Evolutionary conservation across 805 yeast genomes (phyloP), one percentile per base, ranked within the genome.

Genomic region (Hanseniaspora pseudoguilliermondii): DNA sequence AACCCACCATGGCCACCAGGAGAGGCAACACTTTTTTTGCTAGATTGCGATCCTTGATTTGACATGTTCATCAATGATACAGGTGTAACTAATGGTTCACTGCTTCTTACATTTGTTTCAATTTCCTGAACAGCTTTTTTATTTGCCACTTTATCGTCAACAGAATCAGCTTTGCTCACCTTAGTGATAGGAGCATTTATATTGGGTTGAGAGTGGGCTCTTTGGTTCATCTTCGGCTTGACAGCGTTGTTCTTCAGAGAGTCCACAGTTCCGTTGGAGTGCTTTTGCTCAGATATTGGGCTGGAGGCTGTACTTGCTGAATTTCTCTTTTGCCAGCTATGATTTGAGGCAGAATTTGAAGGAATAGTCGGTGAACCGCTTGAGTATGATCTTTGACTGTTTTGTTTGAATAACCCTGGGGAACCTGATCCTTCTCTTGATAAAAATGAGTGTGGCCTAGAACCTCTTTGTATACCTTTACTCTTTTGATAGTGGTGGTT

Each of bases 221-320:
- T 53, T 46, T 53, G 56, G n/a, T 48, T 27, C 39, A 53, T 27
- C 29, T 53, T 53, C 20, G 56, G 56, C 25, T 53, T 53, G 3
- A 5, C 44, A 41, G 32, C 10, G 16, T 20, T 46, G 35, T 11
- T 20, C 16, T 46, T 34, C 16, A 34, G 34, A 21, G 49, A 6
- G 21, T 44, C 47, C 23, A n/a, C 16, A 27, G 23, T 6, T 9
- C 23, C 16, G 9, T 27, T 44, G 36, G 36, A 27, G 9, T 44
- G 35, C 13, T 23, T 41, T 15, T 44, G 47, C 21, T 52, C 55
- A 3, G 29, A 10, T 15, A 16, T 20, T 38, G 56, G 50, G 15
- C 50, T 53, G 7, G 56, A 23, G 5, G 48, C 36, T 38, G 50
- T 32, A 18, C 46, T 46, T 16, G 41, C 15, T 1, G 56, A 53